Conservation (phyloP, 805 yeast species). For the Candida fluviatilis region DNA sequence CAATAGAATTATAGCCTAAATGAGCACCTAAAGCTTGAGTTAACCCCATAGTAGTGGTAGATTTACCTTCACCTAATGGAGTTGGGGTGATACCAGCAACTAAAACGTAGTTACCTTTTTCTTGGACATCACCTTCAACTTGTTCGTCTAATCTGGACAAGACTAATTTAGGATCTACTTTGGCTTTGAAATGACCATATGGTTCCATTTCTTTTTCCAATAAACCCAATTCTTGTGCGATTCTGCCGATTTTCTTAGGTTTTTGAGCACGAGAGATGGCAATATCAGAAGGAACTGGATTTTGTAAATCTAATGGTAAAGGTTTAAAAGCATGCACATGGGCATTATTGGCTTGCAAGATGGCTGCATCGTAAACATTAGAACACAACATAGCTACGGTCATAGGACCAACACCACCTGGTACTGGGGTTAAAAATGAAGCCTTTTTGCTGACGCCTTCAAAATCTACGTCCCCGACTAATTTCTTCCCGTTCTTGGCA, state of each 20-base stretch:
- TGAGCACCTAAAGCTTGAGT: constrained; percentile 81
- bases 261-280: constrained; percentile 73
- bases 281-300: constrained; percentile 78
- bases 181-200: constrained; percentile 74
- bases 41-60: constrained; percentile 79
- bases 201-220: constrained; percentile 66
- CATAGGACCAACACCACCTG: constrained; percentile 93
- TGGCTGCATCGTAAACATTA: constrained; percentile 68
- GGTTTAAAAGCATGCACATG: constrained; percentile 51
- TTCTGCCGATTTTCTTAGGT: constrained; percentile 65
- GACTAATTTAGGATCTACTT: constrained; percentile 55
- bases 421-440: constrained; percentile 76
- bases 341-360: constrained; percentile 46
- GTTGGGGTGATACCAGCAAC: constrained; percentile 87
- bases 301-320: constrained; percentile 50
- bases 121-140: constrained; percentile 15
- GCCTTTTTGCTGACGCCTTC: constrained; percentile 52
- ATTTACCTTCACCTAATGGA: constrained; percentile 82
- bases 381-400: constrained; percentile 79
- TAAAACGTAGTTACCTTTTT: constrained; percentile 66
- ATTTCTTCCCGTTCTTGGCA: constrained; percentile 63
- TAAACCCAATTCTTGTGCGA: constrained; percentile 68
- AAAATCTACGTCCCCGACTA: constrained; percentile 78
- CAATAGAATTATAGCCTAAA: constrained; percentile 62
- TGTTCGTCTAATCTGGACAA: constrained; percentile 58